phyloP scores from a whole-genome alignment of 805 yeast species.

The Debaryomyces maramus region DNA sequence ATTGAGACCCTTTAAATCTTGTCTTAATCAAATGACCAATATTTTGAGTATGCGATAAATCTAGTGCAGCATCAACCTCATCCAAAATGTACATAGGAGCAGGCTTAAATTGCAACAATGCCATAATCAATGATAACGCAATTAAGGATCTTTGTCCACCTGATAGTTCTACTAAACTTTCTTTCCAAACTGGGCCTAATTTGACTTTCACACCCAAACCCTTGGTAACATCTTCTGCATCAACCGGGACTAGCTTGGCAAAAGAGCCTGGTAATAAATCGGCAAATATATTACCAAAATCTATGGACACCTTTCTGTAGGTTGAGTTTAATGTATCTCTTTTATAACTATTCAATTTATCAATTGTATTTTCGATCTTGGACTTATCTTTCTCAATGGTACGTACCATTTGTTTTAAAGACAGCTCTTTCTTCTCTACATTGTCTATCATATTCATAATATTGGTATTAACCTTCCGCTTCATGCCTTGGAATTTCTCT shows the following conservation, averaged over 20 bases:
- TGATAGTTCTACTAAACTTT: conserved; percentile 87
- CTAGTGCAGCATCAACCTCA: conserved; percentile 98
- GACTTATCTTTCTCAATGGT: conserved; percentile 87
- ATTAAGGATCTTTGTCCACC: conserved; percentile 97
- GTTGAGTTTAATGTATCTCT: conserved; percentile 79
- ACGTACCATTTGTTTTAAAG: conserved; percentile 74
- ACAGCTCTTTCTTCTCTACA: conserved; percentile 81
- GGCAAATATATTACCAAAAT: conserved; percentile 86
- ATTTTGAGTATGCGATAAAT: conserved; percentile 94
- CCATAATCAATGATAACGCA: conserved; percentile 89
- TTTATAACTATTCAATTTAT: conserved; percentile 80
- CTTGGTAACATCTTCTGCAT: conserved; percentile 77
- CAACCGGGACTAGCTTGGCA: conserved; percentile 83
- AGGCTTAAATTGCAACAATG: conserved; percentile 89
- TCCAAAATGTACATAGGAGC: conserved; percentile 98
- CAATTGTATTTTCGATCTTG: conserved; percentile 86
- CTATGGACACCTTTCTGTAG: conserved; percentile 81
- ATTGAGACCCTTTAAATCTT: conserved; percentile 91
- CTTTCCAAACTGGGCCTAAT: conserved; percentile 93
- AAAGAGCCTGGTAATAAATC: conserved; percentile 87
- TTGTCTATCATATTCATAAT: conserved; percentile 90
- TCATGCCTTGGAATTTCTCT: conserved; percentile 66
- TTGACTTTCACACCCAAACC: conserved; percentile 91
- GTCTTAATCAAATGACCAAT: conserved; percentile 96
- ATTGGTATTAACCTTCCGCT: conserved; percentile 77